Base-by-base conservation (phyloP, 441 rosid genomes). In the Mallotus japonicus region DNA sequence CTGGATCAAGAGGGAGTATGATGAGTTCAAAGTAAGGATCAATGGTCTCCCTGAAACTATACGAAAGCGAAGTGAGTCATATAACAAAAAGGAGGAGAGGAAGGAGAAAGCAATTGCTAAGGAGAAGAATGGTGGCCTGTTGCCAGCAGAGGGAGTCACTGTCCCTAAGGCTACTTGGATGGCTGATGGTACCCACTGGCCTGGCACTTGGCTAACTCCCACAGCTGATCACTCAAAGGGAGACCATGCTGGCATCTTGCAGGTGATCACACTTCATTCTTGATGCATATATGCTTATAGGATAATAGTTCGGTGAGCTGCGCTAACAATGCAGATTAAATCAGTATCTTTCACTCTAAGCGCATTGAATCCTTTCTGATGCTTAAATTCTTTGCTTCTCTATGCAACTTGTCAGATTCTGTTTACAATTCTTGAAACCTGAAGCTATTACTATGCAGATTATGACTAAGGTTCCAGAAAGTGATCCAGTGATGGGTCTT, bases 111-210 rank as follows among this genome's bases (percentile, higher is more conserved):
- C 83, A 14, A 59, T 81, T 0, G 89, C 87, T 0, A 69, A 82
- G 71, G 95, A 88, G 66, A 83, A 87, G 73, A 86, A 89, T n/a
- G 91, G 87, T 4, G 93, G 90, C 12, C 73, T 63, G 8, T 61
- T 84, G 79, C 88, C 93, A 0, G 73, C 78, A 0, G 93, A 90
- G 34, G 89, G 85, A 3, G 79, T 79, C 65, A 55, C 59, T 5
- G 86, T 85, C 7, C 74, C 74, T 6, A 83, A 87, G 62, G 98
- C 98, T 40, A 93, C 97, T 1, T 93, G 98, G 98, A 93, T 93
- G 98, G 97, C 98, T 42, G 97, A 93, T 69, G 97, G 97, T 12
- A 91, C 96, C 4, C 97, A 91, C 44, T 93, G 98, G 98, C 98
- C 98, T 22, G 98, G 98, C 1, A 90, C 97, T 0, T 93, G 98